phyloP scores from a whole-genome alignment of 805 yeast genomes.

The Candida golubevii region DNA sequence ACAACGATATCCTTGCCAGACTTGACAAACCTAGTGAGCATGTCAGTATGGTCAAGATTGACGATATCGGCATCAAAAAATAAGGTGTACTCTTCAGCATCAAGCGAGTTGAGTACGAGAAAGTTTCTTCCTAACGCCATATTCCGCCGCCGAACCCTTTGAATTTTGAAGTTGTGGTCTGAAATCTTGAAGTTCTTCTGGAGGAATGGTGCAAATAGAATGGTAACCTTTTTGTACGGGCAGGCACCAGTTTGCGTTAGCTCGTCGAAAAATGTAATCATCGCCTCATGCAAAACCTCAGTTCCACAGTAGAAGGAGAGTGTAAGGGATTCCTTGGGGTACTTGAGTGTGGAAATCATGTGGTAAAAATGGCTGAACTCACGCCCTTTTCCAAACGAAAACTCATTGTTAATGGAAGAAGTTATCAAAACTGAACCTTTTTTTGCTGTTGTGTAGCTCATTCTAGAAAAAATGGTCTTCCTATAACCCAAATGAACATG shows the following conservation, averaged over 20 bases:
- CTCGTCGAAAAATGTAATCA: conserved; percentile 18
- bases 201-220: conserved; percentile 14
- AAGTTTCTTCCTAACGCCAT: conserved; percentile 38
- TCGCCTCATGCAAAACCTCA: conserved; percentile 20
- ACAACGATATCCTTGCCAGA: conserved; percentile 35
- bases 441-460: not conserved
- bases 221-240: conserved; percentile 11
- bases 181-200: conserved; percentile 9
- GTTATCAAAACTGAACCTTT: conserved; percentile 15
- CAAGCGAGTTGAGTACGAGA: conserved; percentile 25
- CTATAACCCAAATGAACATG: conserved; percentile 2
- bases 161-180: conserved; percentile 18
- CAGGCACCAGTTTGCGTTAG: not conserved
- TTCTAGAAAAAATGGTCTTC: conserved; percentile 1
- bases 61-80: conserved; percentile 37
- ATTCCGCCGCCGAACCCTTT: conserved; percentile 31
- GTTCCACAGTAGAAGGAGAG: conserved; percentile 33
- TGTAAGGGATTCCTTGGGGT: conserved; percentile 17
- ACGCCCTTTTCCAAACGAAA: conserved; percentile 35
- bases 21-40: conserved; percentile 24
- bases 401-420: conserved; percentile 24
- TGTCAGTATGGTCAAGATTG: conserved; percentile 21
- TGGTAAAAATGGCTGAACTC: conserved; percentile 30
- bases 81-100: conserved; percentile 30
- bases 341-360: conserved; percentile 25